A percentile compares a stretch with the other conserved stretches of the same genome.
phyloP scores from a whole-genome alignment of 1,284 basidiomycete genomes.

The Melampsora americana region DNA sequence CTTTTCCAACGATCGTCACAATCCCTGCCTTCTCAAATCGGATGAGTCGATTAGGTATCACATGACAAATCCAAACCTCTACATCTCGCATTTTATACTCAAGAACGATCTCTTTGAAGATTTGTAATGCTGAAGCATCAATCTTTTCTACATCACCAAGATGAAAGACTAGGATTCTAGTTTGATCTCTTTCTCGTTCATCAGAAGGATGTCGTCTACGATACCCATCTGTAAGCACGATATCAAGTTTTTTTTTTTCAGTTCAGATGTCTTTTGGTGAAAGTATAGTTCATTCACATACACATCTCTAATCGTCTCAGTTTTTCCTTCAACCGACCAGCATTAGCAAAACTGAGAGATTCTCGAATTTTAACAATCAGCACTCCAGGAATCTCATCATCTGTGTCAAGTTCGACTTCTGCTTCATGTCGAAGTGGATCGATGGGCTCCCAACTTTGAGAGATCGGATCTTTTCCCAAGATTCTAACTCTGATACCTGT shows the following conservation, averaged over 20 bases:
- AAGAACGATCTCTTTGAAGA: conserved; percentile 32
- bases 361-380: conserved; percentile 77
- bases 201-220: conserved; percentile 38
- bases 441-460: conserved; percentile 74
- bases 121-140: conserved; percentile 40
- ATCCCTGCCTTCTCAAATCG: conserved; percentile 30
- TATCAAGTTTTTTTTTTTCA: neutral
- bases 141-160: conserved; percentile 41
- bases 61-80: conserved; percentile 42
- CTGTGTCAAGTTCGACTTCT: conserved; percentile 71
- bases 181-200: conserved; percentile 35
- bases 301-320: conserved; percentile 43
- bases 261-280: neutral
- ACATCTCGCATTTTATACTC: conserved; percentile 37
- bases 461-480: conserved; percentile 72
- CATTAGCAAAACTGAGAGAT: conserved; percentile 67
- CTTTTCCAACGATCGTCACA: conserved; percentile 22
- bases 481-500: conserved; percentile 42
- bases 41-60: conserved; percentile 24
- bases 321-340: conserved; percentile 40
- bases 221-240: conserved; percentile 14
- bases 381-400: conserved; percentile 69
- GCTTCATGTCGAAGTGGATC: conserved; percentile 54
- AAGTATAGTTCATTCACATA: neutral
- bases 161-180: conserved; percentile 35